Base-by-base conservation (phyloP, 495 filamentous ascomycete genomes). In the Haplographium delicatum region DNA sequence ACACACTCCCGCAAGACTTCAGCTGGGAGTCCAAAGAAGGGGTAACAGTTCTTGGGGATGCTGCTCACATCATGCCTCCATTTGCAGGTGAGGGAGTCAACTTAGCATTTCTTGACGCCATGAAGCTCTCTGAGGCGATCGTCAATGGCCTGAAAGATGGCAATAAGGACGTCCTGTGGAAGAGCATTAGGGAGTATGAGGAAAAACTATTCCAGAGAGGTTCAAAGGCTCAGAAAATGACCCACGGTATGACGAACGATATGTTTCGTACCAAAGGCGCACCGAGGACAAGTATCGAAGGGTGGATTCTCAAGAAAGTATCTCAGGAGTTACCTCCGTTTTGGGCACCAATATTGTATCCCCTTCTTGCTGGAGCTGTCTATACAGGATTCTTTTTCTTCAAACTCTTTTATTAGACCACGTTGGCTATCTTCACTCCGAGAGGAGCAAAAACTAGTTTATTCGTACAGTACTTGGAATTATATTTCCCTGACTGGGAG, bases 41-140 rank as follows among this genome's bases (percentile, higher is more conserved):
- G 13, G 66, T 72, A 6, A 82, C 81, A 3, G 56, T 85, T 8
- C 67, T 83, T 47, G 81, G 81, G 10, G 81, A 84, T 64, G 78
- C 81, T 0, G 81, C 81, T 8, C 79, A 84, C 56, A 47, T 83
- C 28, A 82, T 81, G 78, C 67, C 72, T 3, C 80, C 81, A 1
- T 81, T 75, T 57, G 78, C 73, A 0, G 81, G 80, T 1, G 76
- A 80, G 35, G 80, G 80, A 2, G 76, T 81, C 22, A 82, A 84
- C 50, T 47, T 72, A 4, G 79, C 75, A 2, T 67, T 82, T 57
- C 63, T 68, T 44, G 80, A 85, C 55, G 73, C 81, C 5, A 61
- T 81, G 66, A 56, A 78, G 34, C 67, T 84, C 43, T 66, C 78
- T 70, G 25, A 19, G 9, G 28, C 25, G 42, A 44, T 44, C 23